These are phyloP conservation scores for Zygosaccharomyces bisporus DNA, from an alignment of 805 yeast species.

Conservation along the genomic window DNA sequence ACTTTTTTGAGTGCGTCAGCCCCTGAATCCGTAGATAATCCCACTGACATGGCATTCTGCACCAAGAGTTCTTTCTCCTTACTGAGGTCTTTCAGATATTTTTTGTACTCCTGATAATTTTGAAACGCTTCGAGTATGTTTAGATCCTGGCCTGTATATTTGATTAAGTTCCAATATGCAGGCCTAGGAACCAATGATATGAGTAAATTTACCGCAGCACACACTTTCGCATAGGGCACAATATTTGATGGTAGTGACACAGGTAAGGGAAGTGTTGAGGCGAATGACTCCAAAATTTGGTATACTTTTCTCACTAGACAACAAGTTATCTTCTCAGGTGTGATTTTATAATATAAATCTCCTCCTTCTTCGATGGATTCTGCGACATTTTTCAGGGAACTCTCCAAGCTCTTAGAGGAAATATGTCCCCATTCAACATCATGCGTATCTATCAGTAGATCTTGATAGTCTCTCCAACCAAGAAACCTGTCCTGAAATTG, in stretches of 20 bases:
- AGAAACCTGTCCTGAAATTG: constrained; percentile 23
- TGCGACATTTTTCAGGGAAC: constrained; percentile 35
- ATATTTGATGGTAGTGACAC: constrained; percentile 31
- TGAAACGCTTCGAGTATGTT: constrained; percentile 35
- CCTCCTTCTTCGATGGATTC: constrained; percentile 44
- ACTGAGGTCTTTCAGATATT: constrained; percentile 18
- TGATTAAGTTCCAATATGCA: constrained; percentile 29
- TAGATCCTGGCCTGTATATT: constrained; percentile 15
- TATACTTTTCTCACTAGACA: constrained; percentile 41
- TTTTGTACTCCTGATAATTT: constrained; percentile 31
- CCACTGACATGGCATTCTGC: constrained; percentile 32
- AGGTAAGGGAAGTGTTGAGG: constrained; percentile 36
- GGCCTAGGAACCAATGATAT: constrained; percentile 48
- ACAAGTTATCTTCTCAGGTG: constrained; percentile 37
- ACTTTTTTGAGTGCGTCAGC: constrained; percentile 22
- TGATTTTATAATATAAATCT: constrained; percentile 44
- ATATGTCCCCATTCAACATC: constrained; percentile 27
- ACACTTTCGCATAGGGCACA: constrained; percentile 37
- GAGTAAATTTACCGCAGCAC: constrained; percentile 41
- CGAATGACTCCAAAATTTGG: constrained; percentile 38
- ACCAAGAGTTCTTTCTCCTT: constrained; percentile 32
- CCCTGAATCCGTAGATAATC: constrained; percentile 21
- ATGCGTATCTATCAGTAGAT: constrained; percentile 31
- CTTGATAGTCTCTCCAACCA: constrained; percentile 33
- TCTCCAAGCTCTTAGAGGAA: constrained; percentile 19